Conservation (phyloP, 2,329 filamentous ascomycete species). For the Botrytis galanthina region DNA sequence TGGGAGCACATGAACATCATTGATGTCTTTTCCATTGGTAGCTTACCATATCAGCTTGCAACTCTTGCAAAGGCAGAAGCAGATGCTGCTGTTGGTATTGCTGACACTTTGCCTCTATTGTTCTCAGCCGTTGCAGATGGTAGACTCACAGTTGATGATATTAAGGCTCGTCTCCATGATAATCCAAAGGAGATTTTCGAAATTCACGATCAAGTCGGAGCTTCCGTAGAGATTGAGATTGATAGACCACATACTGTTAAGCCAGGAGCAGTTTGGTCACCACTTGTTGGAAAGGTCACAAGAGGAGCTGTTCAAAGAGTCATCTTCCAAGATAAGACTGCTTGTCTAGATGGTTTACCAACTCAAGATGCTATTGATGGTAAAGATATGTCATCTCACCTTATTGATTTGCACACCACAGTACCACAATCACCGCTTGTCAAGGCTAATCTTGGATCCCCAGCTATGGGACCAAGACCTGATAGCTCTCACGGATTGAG, state of each 20-base stretch:
- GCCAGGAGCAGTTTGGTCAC: conserved; percentile 59
- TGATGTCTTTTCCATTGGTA: conserved; percentile 77
- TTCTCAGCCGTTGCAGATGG: conserved; percentile 74
- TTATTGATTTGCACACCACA: conserved; percentile 42
- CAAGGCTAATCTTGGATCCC: conserved; percentile 45
- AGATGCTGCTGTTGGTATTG: conserved; percentile 64
- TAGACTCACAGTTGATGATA: conserved; percentile 69
- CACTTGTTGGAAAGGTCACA: conserved; percentile 67
- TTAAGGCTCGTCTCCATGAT: conserved; percentile 68
- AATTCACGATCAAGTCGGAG: conserved; percentile 74
- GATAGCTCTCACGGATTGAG: conserved; percentile 40
- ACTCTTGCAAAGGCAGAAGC: conserved; percentile 51
- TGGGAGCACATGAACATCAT: conserved; percentile 73
- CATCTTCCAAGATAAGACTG: conserved; percentile 70
- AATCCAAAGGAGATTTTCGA: conserved; percentile 81
- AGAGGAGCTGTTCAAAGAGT: conserved; percentile 71
- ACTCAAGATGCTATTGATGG: conserved; percentile 57
- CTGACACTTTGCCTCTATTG: conserved; percentile 70
- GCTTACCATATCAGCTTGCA: conserved; percentile 73
- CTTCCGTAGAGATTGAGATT: conserved; percentile 71
- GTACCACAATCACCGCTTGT: conserved; percentile 55
- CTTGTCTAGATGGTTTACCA: conserved; percentile 70
- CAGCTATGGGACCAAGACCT: conserved; percentile 34
- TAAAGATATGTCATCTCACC: conserved; percentile 73
- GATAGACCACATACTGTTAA: conserved; percentile 66